Evolutionary conservation across 2,329 filamentous ascomycete genomes (phyloP).

Genomic region (Fusarium ambrosium): DNA sequence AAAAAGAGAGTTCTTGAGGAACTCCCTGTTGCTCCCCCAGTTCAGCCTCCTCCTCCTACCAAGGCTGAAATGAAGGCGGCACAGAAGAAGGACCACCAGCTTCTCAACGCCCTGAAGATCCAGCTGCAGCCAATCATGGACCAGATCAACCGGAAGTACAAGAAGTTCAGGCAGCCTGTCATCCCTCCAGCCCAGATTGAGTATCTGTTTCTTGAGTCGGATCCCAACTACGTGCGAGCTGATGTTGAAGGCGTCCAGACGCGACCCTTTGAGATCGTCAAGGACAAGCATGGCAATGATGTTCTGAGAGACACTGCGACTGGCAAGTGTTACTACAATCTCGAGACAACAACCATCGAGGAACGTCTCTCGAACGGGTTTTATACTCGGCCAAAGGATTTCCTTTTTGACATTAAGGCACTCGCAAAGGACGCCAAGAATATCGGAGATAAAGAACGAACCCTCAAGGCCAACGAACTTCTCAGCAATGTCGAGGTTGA

Average conservation of each 20-base stretch:
- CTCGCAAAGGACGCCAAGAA: slow-evolving; percentile 87
- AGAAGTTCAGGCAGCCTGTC: slow-evolving; percentile 85
- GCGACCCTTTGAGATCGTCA: slow-evolving; percentile 83
- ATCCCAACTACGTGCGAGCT: slow-evolving; percentile 77
- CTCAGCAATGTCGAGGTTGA: slow-evolving; percentile 95
- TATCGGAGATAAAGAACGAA: slow-evolving; percentile 84
- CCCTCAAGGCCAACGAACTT: slow-evolving; percentile 91
- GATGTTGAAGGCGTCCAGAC: slow-evolving; percentile 67
- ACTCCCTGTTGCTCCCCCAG: slow-evolving; percentile 80
- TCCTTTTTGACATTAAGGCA: slow-evolving; percentile 86
- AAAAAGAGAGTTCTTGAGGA: slow-evolving; percentile 87
- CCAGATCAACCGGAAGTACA: slow-evolving; percentile 91
- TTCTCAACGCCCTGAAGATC: slow-evolving; percentile 89
- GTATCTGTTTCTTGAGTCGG: slow-evolving; percentile 87
- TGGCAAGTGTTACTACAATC: slow-evolving; percentile 93
- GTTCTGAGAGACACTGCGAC: slow-evolving; percentile 82
- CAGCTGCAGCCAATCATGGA: slow-evolving; percentile 96
- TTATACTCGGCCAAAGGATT: slow-evolving; percentile 92
- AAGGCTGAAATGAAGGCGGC: slow-evolving; percentile 86
- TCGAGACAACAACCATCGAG: slow-evolving; percentile 93
- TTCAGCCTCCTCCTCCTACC: slow-evolving; percentile 75
- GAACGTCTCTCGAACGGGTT: slow-evolving; percentile 97
- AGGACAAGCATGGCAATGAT: slow-evolving; percentile 82
- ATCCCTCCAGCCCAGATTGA: slow-evolving; percentile 80
- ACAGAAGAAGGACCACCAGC: slow-evolving; percentile 85